A percentile compares a stretch with the other conserved stretches of the same genome.
Conservation (phyloP, 2,329 filamentous ascomycete genomes). For the Sporothrix dimorphospora region DNA sequence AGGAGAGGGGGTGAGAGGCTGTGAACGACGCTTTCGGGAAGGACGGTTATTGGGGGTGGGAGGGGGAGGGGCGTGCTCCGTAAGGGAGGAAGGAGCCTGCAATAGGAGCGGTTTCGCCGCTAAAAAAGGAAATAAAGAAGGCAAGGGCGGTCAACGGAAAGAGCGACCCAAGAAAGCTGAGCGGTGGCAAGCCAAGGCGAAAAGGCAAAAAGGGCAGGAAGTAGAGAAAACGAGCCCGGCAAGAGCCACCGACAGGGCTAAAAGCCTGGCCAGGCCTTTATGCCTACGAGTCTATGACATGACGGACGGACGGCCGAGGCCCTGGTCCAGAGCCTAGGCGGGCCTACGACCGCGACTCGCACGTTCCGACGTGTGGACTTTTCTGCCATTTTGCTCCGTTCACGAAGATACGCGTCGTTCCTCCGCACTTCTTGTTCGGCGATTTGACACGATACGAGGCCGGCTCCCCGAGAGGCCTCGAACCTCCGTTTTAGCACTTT, state of each 20-base stretch:
- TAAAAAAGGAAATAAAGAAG: slow-evolving; percentile 12
- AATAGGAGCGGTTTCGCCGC: slow-evolving; percentile 16
- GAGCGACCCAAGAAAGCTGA: slow-evolving; percentile 20
- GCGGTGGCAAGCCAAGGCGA: slow-evolving; percentile 25
- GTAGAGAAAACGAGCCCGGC: neutral
- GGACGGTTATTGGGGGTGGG: slow-evolving; percentile 17
- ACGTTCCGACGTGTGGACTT: neutral
- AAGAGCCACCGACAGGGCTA: neutral
- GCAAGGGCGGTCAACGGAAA: slow-evolving; percentile 20
- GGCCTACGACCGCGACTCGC: neutral
- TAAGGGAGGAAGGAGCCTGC: slow-evolving; percentile 13
- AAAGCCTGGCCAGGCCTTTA: neutral
- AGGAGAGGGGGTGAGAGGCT: neutral
- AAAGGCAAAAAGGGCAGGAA: slow-evolving; percentile 11
- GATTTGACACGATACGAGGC: slow-evolving; percentile 3
- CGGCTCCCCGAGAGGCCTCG: slow-evolving; percentile 15
- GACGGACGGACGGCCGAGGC: slow-evolving; percentile 13
- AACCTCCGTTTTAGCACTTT: neutral
- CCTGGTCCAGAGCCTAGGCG: slow-evolving; percentile 1
- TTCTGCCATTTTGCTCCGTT: slow-evolving; percentile 5
- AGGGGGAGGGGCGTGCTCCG: slow-evolving; percentile 19
- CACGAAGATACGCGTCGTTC: neutral
- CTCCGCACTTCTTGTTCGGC: neutral
- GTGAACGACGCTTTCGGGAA: slow-evolving; percentile 14
- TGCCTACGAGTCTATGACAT: slow-evolving; percentile 1